These are phyloP conservation scores for Cutaneotrichosporon sp. DNA, from an alignment of 1,284 basidiomycete species.

Conservation along the genomic window DNA sequence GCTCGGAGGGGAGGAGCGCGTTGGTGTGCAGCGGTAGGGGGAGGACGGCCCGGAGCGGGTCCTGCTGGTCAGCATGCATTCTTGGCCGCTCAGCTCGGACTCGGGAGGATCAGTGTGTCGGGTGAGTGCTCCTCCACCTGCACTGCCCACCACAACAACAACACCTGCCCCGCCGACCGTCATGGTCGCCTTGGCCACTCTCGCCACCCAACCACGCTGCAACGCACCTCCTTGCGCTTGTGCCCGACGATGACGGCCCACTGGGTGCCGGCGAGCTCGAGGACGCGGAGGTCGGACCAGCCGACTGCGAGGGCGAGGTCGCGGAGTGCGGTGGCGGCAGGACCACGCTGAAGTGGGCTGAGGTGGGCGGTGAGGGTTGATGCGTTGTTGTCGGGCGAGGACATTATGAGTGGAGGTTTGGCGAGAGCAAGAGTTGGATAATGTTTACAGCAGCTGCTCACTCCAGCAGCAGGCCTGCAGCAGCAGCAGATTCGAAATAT, in stretches of 20 bases:
- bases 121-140: neutral
- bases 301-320: slow-evolving; percentile 53
- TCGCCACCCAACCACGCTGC: neutral
- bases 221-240: slow-evolving; percentile 42
- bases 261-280: slow-evolving; percentile 28
- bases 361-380: slow-evolving; percentile 10
- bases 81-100: too few relatives aligned
- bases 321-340: slow-evolving; percentile 43
- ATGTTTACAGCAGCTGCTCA: too few relatives aligned
- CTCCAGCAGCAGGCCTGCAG: too few relatives aligned
- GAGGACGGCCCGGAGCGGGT: slow-evolving; percentile 48
- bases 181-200: neutral
- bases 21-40: slow-evolving; percentile 50
- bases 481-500: slow-evolving; percentile 1
- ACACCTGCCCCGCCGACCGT: too few relatives aligned
- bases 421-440: neutral
- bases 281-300: slow-evolving; percentile 48
- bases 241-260: slow-evolving; percentile 49
- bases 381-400: neutral
- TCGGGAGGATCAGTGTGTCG: neutral
- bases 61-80: too few relatives aligned
- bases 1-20: slow-evolving; percentile 43
- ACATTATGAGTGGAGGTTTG: neutral
- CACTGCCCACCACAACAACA: too few relatives aligned
- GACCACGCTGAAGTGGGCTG: slow-evolving; percentile 45